phyloP scores from a whole-genome alignment of 768 basidiomycete genomes.

The Galerina marginata region DNA sequence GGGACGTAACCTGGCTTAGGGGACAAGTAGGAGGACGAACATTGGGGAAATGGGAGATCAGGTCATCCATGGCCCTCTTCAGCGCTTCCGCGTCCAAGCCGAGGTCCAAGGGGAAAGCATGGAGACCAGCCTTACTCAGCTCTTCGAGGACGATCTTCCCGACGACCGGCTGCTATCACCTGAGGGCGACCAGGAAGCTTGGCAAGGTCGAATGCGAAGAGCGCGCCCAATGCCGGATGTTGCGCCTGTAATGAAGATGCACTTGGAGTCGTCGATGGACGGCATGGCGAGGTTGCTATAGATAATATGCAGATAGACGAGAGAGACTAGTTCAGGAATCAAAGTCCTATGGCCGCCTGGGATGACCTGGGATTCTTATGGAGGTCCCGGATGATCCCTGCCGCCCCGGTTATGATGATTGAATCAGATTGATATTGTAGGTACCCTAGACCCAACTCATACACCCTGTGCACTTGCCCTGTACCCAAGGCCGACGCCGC shows the following conservation, averaged over 20 bases:
- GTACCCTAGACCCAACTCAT: too few relatives aligned
- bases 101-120: conserved; percentile 50
- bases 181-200: conserved; percentile 51
- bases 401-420: too few relatives aligned
- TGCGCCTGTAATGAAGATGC: conserved; percentile 60
- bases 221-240: conserved; percentile 64
- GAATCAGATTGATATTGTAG: too few relatives aligned
- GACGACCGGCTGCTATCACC: conserved; percentile 57
- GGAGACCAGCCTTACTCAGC: conserved; percentile 45
- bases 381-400: too few relatives aligned
- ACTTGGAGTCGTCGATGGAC: conserved; percentile 51
- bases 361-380: too few relatives aligned
- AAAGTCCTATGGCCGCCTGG: too few relatives aligned
- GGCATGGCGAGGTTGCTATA: conserved; percentile 28
- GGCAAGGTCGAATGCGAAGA: conserved; percentile 57
- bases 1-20: background rate
- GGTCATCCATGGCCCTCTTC: conserved; percentile 44
- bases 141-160: conserved; percentile 59
- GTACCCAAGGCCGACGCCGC: too few relatives aligned
- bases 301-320: too few relatives aligned
- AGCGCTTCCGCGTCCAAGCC: conserved; percentile 41
- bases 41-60: conserved; percentile 52
- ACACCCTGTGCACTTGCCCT: too few relatives aligned
- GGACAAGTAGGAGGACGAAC: conserved; percentile 34
- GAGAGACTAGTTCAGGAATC: too few relatives aligned